Percentiles rank a stretch among this genome's conserved stretches.
phyloP scores from a whole-genome alignment of 2,329 filamentous ascomycete genomes.

The Pyrenochaeta sp. region DNA sequence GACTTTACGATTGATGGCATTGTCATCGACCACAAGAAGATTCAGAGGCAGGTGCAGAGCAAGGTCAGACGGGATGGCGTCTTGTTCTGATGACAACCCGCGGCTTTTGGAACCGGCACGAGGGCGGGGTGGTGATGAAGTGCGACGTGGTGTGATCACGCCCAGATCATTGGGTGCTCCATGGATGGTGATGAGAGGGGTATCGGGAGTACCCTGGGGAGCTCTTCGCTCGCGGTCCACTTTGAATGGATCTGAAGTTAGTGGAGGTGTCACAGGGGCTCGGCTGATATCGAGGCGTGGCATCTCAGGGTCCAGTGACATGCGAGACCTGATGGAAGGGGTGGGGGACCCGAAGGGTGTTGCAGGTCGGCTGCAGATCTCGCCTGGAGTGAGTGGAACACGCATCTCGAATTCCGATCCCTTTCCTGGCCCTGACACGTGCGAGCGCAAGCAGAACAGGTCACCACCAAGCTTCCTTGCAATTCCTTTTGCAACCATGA shows the following conservation, averaged over 20 bases:
- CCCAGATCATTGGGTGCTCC: constrained; percentile 18
- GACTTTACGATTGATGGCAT: constrained; percentile 73
- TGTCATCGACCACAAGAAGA: constrained; percentile 76
- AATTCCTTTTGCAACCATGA: constrained; percentile 76
- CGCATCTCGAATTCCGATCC: constrained; percentile 75
- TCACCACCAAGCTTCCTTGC: constrained; percentile 74
- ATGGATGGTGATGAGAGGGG: constrained; percentile 21
- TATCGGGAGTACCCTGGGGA: constrained; percentile 8
- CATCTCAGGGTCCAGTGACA: constrained; percentile 39
- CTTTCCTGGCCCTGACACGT: constrained; percentile 65
- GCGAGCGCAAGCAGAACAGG: constrained; percentile 68
- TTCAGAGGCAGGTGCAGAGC: constrained; percentile 70
- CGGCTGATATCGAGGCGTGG: constrained; percentile 21
- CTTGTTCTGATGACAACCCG: constrained; percentile 31
- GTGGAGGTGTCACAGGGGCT: constrained; percentile 38
- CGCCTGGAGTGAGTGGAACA: constrained; percentile 65
- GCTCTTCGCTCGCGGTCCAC: constrained; percentile 17
- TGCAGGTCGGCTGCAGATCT: constrained; percentile 57
- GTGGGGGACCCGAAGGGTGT: constrained; percentile 59
- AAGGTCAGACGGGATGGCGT: constrained; percentile 40
- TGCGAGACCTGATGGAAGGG: constrained; percentile 42
- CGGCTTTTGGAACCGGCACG: constrained; percentile 11
- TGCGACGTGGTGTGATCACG: constrained; percentile 38
- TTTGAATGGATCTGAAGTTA: constrained; percentile 31
- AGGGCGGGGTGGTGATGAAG: constrained; percentile 35